phyloP scores from a whole-genome alignment of 2,329 filamentous ascomycete species.

The Endocalyx cinctus region DNA sequence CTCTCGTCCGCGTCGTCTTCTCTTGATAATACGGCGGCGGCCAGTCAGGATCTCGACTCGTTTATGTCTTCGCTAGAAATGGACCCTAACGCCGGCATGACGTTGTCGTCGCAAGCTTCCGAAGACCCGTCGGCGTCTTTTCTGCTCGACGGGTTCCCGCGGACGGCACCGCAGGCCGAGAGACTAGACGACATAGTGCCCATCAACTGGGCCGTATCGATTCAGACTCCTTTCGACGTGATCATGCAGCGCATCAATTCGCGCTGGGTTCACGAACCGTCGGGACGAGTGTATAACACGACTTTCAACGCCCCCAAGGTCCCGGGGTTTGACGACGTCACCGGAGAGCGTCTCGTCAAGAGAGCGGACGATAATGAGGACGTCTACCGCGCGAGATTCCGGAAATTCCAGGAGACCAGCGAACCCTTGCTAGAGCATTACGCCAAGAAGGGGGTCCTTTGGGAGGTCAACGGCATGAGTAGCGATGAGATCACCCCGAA shows the following conservation, averaged over 20 bases:
- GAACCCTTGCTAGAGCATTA: conserved; percentile 85
- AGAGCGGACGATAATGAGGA: conserved; percentile 82
- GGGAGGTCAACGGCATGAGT: conserved; percentile 81
- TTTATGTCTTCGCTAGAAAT: conserved; percentile 36
- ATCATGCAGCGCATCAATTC: conserved; percentile 87
- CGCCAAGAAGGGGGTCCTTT: conserved; percentile 74
- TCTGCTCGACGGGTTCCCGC: conserved; percentile 92
- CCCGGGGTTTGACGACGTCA: conserved; percentile 79
- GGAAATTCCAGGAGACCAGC: conserved; percentile 84
- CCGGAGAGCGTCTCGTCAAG: conserved; percentile 79
- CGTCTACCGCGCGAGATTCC: conserved; percentile 75
- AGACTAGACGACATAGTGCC: conserved; percentile 77
- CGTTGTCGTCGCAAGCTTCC: conserved; percentile 41
- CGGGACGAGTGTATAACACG: conserved; percentile 91
- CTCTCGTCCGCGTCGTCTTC: conserved; percentile 33
- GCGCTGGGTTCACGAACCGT: conserved; percentile 89
- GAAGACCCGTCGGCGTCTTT: conserved; percentile 79
- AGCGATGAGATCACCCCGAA: conserved; percentile 96
- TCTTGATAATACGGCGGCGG: conserved; percentile 26
- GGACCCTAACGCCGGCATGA: conserved; percentile 32
- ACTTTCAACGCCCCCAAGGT: conserved; percentile 84
- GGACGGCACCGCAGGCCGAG: conserved; percentile 74
- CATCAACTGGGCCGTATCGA: conserved; percentile 89
- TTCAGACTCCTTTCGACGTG: conserved; percentile 79
- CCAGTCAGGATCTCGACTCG: conserved; percentile 29